Conservation (phyloP, 352 stramenopile genomes). For the Globisporangium paddicum region DNA sequence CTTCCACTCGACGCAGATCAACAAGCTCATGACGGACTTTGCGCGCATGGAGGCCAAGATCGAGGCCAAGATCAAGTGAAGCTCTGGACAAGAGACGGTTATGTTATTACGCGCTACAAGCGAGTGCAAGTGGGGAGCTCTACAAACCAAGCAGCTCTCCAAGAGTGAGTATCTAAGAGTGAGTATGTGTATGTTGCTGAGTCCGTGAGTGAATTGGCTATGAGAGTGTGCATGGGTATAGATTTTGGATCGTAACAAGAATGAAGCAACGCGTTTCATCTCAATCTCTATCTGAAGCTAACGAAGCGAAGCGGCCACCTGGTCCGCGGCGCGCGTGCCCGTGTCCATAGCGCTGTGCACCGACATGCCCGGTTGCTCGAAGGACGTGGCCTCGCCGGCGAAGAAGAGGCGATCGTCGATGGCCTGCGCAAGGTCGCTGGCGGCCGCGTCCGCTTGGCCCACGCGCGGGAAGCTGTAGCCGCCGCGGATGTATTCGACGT, state of each 20-base stretch:
- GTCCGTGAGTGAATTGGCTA: neutral
- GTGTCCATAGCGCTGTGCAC: conserved; percentile 82
- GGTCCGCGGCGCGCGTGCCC: conserved; percentile 49
- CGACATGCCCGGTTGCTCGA: conserved; percentile 77
- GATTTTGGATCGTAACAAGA: conserved; percentile 6
- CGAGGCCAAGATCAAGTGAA: conserved; percentile 36
- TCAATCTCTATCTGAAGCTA: neutral
- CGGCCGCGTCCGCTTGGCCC: conserved; percentile 55
- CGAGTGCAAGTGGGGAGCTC: neutral
- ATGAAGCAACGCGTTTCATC: too few relatives aligned
- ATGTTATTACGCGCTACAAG: conserved; percentile 11
- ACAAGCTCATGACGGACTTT: conserved; percentile 67
- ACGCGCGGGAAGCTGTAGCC: conserved; percentile 78
- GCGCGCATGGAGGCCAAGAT: conserved; percentile 79
- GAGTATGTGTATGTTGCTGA: neutral
- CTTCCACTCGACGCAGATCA: conserved; percentile 70
- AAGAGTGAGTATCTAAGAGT: neutral
- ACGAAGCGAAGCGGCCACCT: conserved; percentile 43
- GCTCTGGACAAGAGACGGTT: neutral
- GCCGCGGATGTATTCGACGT: conserved; percentile 60
- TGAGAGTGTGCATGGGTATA: neutral
- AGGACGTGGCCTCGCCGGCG: conserved; percentile 73
- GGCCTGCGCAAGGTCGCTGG: conserved; percentile 45
- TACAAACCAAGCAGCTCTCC: neutral
- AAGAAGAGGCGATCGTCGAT: conserved; percentile 78